Base-by-base conservation (phyloP, 768 basidiomycete genomes). In the Leccinum disarticulatum region DNA sequence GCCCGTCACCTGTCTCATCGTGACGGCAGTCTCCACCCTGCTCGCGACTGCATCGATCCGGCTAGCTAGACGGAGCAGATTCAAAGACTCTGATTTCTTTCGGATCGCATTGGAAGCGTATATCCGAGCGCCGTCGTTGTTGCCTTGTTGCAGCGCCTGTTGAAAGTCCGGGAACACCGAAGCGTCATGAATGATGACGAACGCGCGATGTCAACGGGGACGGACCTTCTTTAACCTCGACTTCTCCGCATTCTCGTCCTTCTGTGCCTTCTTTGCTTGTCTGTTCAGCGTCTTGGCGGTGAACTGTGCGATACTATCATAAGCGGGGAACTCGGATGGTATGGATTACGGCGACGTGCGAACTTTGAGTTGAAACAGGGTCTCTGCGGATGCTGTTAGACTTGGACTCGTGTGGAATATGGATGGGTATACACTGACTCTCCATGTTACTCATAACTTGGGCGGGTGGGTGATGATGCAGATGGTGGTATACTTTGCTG, bases 341-440 rank as follows among this genome's bases (percentile, higher is more conserved):
- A 54, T 30, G 58, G 55, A 41, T 61, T 41, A 59, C 19, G 35
- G 59, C 52, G 50, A 54, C 47, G 57, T 56, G 62, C 74, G 51
- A 60, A 95, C 96, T 85, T 99, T 99, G 68, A 99, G 90, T 77
- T 98, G 93, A 71, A 99, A 99, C n/a, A 98, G 82, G 31, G 93
- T 95, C 78, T 98, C 96, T 99, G 73, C 5, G 65, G 36, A 59
- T 19, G 57, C 30, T 13, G 53, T 60, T 57, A 55, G 57, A 33
- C 58, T 19, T 6, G 43, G 43, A 19, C 19, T 19, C n/a, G 19
- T 11, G 11, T 19, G 10, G 43, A 46, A 13, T 5, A 46, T 22
- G 27, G 1, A 10, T 48, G 36, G 41, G 33, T 35, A 17, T 31
- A 25, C 15, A 76, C 94, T 81, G 70, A 93, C 95, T 96, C 77